Percentiles rank a stretch among this genome's conserved stretches.
These are phyloP conservation scores for Phylloporus sp. DNA, from an alignment of 1,284 basidiomycete genomes.

Conservation along the genomic window DNA sequence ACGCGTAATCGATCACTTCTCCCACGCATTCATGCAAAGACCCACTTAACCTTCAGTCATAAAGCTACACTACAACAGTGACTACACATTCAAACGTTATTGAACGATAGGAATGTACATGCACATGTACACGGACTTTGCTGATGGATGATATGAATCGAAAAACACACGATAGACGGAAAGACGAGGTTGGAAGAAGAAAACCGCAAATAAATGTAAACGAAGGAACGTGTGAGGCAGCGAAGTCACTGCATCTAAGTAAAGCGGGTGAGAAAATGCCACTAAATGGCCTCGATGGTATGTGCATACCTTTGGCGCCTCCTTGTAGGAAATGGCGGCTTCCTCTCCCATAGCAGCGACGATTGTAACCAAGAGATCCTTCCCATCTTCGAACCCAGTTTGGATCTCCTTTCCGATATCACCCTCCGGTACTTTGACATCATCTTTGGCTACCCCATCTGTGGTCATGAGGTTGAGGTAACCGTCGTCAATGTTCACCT, in stretches of 20 bases:
- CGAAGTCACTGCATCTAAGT: not conserved
- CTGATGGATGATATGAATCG: constrained; percentile 24
- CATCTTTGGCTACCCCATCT: constrained; percentile 91
- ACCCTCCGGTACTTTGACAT: constrained; percentile 92
- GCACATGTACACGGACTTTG: constrained; percentile 26
- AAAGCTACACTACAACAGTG: constrained; percentile 33
- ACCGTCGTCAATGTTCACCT: constrained; percentile 88
- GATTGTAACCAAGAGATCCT: constrained; percentile 90
- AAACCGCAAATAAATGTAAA: constrained; percentile 25
- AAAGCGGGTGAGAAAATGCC: not conserved
- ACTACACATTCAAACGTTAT: constrained; percentile 33
- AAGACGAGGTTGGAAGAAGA: constrained; percentile 6
- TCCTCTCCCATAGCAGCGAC: constrained; percentile 93
- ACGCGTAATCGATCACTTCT: constrained; percentile 11
- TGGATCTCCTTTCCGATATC: constrained; percentile 83
- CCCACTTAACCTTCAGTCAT: constrained; percentile 14
- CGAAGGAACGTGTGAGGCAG: constrained; percentile 8
- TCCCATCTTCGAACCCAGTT: constrained; percentile 81
- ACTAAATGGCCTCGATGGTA: not conserved
- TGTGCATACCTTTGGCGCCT: constrained; percentile 63
- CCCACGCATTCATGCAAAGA: constrained; percentile 7
- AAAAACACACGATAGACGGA: constrained; percentile 12
- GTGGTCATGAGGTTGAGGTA: constrained; percentile 94
- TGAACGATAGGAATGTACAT: constrained; percentile 34
- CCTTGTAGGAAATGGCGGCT: constrained; percentile 88